A percentile compares a stretch with the other conserved stretches of the same genome.
Evolutionary conservation across 495 filamentous ascomycete genomes (phyloP).

Genomic region (Penicillium steckii): DNA sequence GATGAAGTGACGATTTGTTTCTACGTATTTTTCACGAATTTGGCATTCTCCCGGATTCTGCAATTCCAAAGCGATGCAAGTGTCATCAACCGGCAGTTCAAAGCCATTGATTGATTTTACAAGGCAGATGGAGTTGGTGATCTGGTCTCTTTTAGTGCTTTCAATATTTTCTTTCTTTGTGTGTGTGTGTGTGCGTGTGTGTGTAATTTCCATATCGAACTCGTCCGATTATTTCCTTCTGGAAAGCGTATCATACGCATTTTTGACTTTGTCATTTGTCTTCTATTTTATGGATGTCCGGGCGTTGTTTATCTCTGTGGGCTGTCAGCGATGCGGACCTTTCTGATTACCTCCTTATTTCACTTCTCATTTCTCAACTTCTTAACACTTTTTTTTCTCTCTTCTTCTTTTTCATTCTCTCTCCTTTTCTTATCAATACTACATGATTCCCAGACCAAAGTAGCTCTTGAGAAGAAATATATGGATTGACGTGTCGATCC

Average conservation of each 20-base stretch:
- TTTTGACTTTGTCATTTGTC: constrained; percentile 7
- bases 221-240: neutral
- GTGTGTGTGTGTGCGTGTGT: neutral
- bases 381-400: too few relatives aligned
- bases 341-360: constrained; percentile 32
- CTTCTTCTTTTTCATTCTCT: constrained; percentile 28
- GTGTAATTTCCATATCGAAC: constrained; percentile 1
- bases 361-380: constrained; percentile 9
- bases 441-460: constrained; percentile 22
- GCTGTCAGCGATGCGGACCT: constrained; percentile 19
- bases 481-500: neutral
- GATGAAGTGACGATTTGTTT: constrained; percentile 41
- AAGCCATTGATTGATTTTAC: constrained; percentile 22
- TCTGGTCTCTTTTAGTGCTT: constrained; percentile 19
- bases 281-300: neutral
- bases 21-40: constrained; percentile 36
- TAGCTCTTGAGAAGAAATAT: constrained; percentile 1
- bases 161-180: neutral
- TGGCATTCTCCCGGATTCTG: constrained; percentile 34
- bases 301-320: constrained; percentile 12
- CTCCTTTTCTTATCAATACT: constrained; percentile 18
- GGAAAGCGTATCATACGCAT: neutral
- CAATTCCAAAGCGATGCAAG: constrained; percentile 34
- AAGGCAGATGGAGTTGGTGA: constrained; percentile 35
- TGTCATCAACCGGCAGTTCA: constrained; percentile 18